Evolutionary conservation across 139 green algal species (phyloP), one percentile per base, ranked within the genome.

Genomic region (Closterium sp.): DNA sequence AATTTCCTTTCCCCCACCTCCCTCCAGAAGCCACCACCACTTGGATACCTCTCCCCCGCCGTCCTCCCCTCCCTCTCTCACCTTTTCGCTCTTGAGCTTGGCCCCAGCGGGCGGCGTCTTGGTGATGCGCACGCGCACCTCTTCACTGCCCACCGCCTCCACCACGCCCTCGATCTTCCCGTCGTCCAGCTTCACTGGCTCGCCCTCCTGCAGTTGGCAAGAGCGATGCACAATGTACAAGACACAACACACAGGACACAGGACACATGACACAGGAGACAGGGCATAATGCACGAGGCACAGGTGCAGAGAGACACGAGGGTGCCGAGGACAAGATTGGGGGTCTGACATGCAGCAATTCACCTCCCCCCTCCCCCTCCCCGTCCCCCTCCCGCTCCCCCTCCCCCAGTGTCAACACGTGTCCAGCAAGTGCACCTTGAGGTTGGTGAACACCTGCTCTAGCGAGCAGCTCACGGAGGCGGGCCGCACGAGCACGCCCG

Each of bases 121-220:
- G 31, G 64, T 89, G 34, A 93, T 33, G 10, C 35, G 33, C 81
- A 93, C 38, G 1, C 31, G 19, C 4, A 93, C 83, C 35, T 91
- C 81, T 10, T 91, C 86, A 5, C 31, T 30, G 25, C 33, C n/a
- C 38, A 93, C 88, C 28, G 23, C 28, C 83, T 36, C 36, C 10
- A 93, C 93, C 33, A 93, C 76, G 25, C 91, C 91, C 83, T 93
- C 88, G 1, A 93, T 93, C 55, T 91, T 91, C 25, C 91, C 91
- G 84, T 93, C 91, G n/a, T 93, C 91, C 87, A 93, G 43, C 88
- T 92, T 92, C 2, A 93, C 93, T 7, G 91, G 84, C 55, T 93
- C 87, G 33, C 91, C 91, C 16, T 32, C 43, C 90, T 93, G n/a
- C n/a, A n/a, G n/a, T n/a, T n/a, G n/a, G n/a, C n/a, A n/a, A n/a